Percentiles rank a stretch among this genome's conserved stretches.
Conservation (phyloP, 2,329 filamentous ascomycete species). For the Xylaria sp. region DNA sequence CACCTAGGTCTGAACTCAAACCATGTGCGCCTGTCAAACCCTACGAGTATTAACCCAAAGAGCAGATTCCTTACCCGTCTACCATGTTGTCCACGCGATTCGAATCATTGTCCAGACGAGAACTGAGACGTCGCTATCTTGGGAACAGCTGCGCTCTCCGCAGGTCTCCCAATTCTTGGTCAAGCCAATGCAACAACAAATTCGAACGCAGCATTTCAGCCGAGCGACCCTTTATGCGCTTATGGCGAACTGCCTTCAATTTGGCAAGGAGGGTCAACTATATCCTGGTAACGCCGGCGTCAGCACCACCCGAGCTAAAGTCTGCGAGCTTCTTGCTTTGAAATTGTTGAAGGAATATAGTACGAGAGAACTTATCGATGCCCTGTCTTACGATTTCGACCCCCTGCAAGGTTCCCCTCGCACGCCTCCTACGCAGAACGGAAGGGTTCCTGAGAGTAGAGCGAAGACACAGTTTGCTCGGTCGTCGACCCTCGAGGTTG, state of each 20-base stretch:
- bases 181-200: constrained; percentile 93
- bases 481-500: constrained; percentile 89
- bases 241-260: constrained; percentile 93
- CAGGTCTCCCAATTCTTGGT: constrained; percentile 95
- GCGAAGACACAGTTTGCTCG: constrained; percentile 67
- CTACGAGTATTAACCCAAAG: constrained; percentile 10
- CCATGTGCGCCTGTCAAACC: neutral
- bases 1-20: constrained; percentile 67
- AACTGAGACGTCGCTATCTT: constrained; percentile 90
- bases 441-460: constrained; percentile 44
- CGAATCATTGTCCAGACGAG: constrained; percentile 81
- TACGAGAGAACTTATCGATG: constrained; percentile 90
- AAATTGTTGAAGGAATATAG: constrained; percentile 88
- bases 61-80: constrained; percentile 83
- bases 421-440: constrained; percentile 46
- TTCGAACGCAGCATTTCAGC: constrained; percentile 81
- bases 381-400: constrained; percentile 92
- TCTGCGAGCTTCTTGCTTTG: constrained; percentile 89
- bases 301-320: constrained; percentile 81
- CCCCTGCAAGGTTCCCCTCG: constrained; percentile 80
- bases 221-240: constrained; percentile 86
- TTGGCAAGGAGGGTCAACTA: constrained; percentile 82
- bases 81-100: constrained; percentile 88
- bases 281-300: constrained; percentile 85
- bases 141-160: constrained; percentile 94